These are phyloP conservation scores for Fraxinus angustifolia DNA, from an alignment of 305 asterid species.

Conservation along the genomic window DNA sequence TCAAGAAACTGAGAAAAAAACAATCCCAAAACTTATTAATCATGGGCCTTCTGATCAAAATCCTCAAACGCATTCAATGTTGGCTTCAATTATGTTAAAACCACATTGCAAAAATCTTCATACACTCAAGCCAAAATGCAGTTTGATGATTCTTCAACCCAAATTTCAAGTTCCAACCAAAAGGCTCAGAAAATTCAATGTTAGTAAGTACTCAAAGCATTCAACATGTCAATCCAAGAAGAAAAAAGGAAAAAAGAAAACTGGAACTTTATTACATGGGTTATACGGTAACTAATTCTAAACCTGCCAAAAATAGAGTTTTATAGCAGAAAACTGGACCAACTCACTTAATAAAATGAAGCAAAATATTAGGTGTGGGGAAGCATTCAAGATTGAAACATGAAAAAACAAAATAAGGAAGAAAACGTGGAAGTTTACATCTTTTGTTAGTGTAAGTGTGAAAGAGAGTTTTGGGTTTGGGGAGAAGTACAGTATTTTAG, in stretches of 20 bases:
- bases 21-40: neutral
- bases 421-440: slow-evolving; percentile 49
- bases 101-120: slow-evolving; percentile 13
- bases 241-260: slow-evolving; percentile 6
- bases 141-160: neutral
- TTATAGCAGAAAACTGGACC: slow-evolving; percentile 38
- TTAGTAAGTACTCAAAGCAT: neutral
- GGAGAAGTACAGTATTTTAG: neutral
- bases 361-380: slow-evolving; percentile 49
- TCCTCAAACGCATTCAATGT: slow-evolving; percentile 18
- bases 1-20: slow-evolving; percentile 27
- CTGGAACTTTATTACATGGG: slow-evolving; percentile 26
- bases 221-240: slow-evolving; percentile 3
- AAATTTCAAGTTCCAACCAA: neutral
- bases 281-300: slow-evolving; percentile 37
- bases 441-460: neutral
- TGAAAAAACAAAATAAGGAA: slow-evolving; percentile 16
- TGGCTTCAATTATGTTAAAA: slow-evolving; percentile 19
- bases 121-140: slow-evolving; percentile 20
- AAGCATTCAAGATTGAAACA: slow-evolving; percentile 56
- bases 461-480: neutral
- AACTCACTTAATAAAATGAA: slow-evolving; percentile 51
- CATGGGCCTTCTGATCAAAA: slow-evolving; percentile 19
- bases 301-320: slow-evolving; percentile 58
- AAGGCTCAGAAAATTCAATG: neutral